phyloP scores from a whole-genome alignment of 495 filamentous ascomycete species.

The Filosporella fistucella region DNA sequence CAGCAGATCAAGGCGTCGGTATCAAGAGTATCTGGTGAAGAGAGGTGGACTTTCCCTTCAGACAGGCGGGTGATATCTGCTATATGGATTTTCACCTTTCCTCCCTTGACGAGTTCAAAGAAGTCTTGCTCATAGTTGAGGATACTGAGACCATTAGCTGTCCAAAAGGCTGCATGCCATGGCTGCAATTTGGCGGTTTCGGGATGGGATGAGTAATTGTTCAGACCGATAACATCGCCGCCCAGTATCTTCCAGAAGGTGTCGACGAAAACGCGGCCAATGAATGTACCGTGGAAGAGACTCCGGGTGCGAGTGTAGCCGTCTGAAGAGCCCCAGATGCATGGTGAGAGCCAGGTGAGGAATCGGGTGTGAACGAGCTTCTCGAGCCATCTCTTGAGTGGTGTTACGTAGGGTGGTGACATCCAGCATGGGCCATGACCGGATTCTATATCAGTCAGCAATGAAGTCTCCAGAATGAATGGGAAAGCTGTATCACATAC shows the following conservation, averaged over 20 bases:
- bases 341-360: constrained; percentile 54
- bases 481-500: constrained; percentile 21
- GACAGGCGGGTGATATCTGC: constrained; percentile 53
- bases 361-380: constrained; percentile 60
- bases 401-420: constrained; percentile 58
- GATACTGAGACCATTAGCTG: constrained; percentile 56
- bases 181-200: constrained; percentile 62
- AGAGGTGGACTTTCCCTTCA: constrained; percentile 46
- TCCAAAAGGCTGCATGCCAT: constrained; percentile 60
- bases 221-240: constrained; percentile 53
- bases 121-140: constrained; percentile 66
- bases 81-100: constrained; percentile 56
- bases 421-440: constrained; percentile 75
- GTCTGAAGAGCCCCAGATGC: constrained; percentile 37
- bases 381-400: constrained; percentile 55
- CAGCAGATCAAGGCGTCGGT: constrained; percentile 64
- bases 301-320: constrained; percentile 33
- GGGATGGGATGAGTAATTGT: constrained; percentile 55
- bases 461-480: not conserved
- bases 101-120: constrained; percentile 55
- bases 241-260: constrained; percentile 61
- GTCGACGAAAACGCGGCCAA: constrained; percentile 66
- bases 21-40: constrained; percentile 46
- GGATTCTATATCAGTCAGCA: constrained; percentile 35
- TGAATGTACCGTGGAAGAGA: constrained; percentile 61